These are phyloP conservation scores for Zalaria obscura DNA, from an alignment of 2,329 filamentous ascomycete species.

Conservation along the genomic window DNA sequence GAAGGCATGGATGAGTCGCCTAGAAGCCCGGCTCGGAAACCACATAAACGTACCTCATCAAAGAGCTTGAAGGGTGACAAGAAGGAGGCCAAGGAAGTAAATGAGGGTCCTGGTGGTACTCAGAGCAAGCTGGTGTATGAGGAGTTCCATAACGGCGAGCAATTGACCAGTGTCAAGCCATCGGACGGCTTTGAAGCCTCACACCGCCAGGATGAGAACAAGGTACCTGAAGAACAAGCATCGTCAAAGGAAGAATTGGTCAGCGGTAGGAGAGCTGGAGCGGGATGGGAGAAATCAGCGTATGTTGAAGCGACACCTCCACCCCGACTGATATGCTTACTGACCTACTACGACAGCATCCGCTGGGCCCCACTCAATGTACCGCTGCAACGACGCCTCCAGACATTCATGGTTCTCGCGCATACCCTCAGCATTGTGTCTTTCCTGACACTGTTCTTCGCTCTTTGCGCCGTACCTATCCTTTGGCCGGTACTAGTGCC, in stretches of 20 bases:
- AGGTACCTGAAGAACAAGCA: slow-evolving; percentile 10
- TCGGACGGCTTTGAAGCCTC: slow-evolving; percentile 22
- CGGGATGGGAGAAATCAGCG: slow-evolving; percentile 36
- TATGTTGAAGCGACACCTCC: slow-evolving; percentile 14
- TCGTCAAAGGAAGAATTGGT: slow-evolving; percentile 27
- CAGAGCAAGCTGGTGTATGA: slow-evolving; percentile 24
- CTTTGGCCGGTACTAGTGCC: slow-evolving; percentile 68
- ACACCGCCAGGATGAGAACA: slow-evolving; percentile 15
- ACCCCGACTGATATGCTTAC: not conserved
- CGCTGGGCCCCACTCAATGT: slow-evolving; percentile 79
- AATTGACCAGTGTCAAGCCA: slow-evolving; percentile 30
- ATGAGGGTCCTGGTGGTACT: slow-evolving; percentile 5
- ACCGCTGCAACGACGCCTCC: slow-evolving; percentile 33
- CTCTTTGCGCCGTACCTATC: slow-evolving; percentile 81
- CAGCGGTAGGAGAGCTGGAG: slow-evolving; percentile 38
- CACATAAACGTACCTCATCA: slow-evolving; percentile 15
- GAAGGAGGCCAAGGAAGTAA: slow-evolving; percentile 6
- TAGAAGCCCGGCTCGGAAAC: slow-evolving; percentile 14
- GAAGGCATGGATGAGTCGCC: slow-evolving; percentile 12
- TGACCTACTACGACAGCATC: slow-evolving; percentile 37
- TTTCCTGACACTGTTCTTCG: slow-evolving; percentile 66
- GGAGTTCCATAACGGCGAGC: slow-evolving; percentile 29
- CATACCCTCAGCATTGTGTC: slow-evolving; percentile 35
- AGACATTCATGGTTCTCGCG: slow-evolving; percentile 33
- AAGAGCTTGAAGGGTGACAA: slow-evolving; percentile 9